phyloP scores from a whole-genome alignment of 2,329 filamentous ascomycete genomes.

The Drechslera avenae region DNA sequence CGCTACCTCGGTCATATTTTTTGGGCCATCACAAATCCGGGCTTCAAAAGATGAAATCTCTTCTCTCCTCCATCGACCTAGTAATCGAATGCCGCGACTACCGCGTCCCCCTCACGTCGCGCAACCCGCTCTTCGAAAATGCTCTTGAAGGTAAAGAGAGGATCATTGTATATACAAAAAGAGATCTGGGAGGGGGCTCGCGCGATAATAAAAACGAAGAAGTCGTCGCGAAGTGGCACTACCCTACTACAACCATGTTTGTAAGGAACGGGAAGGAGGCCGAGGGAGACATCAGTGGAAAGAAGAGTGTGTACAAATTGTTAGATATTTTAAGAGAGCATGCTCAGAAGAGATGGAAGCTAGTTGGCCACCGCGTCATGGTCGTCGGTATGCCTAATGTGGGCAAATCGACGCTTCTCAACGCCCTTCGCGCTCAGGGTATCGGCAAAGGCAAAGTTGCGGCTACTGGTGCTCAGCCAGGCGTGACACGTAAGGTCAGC shows the following conservation, averaged over 20 bases:
- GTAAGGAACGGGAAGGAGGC: constrained; percentile 47
- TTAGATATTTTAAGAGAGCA: constrained; percentile 59
- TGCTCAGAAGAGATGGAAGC: constrained; percentile 58
- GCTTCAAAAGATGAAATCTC: constrained; percentile 78
- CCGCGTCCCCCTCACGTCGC: constrained; percentile 83
- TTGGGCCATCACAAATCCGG: constrained; percentile 89
- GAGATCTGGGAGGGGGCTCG: constrained; percentile 58
- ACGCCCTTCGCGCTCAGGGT: constrained; percentile 75
- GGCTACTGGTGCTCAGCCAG: constrained; percentile 82
- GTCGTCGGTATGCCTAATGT: constrained; percentile 98
- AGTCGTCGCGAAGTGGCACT: constrained; percentile 60
- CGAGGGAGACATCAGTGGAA: constrained; percentile 32
- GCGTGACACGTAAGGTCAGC: constrained; percentile 80
- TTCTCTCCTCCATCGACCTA: constrained; percentile 80
- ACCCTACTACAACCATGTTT: constrained; percentile 59
- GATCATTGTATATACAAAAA: constrained; percentile 89
- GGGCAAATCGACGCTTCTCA: constrained; percentile 93
- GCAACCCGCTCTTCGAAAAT: constrained; percentile 87
- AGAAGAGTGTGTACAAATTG: constrained; percentile 44
- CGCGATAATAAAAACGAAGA: constrained; percentile 52
- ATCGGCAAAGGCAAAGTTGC: constrained; percentile 73
- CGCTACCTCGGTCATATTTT: constrained; percentile 88
- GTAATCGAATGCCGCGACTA: constrained; percentile 95
- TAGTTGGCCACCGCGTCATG: constrained; percentile 84
- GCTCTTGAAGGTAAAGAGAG: constrained; percentile 73